A percentile compares a stretch with the other conserved stretches of the same genome.
phyloP scores from a whole-genome alignment of 1,284 basidiomycete genomes.

The Ceraceosorus bombacis region DNA sequence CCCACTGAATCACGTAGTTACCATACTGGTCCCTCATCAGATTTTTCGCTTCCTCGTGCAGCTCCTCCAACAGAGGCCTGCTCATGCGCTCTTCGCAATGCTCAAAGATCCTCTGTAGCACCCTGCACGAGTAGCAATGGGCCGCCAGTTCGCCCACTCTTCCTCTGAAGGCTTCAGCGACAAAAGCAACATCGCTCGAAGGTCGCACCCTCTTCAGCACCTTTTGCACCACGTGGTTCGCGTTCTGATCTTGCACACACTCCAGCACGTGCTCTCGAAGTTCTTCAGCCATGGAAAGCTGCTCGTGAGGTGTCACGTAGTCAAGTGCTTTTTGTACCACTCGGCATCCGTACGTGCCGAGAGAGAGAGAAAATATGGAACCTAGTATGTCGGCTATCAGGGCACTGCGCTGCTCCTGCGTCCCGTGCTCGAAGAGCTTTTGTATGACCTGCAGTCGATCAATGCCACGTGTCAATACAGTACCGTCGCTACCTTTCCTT shows the following conservation, averaged over 20 bases:
- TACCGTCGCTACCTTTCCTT: background rate
- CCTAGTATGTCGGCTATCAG: slow-evolving; percentile 72
- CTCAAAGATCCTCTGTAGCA: slow-evolving; percentile 87
- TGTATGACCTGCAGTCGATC: slow-evolving; percentile 62
- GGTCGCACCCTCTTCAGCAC: slow-evolving; percentile 49
- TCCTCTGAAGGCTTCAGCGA: slow-evolving; percentile 65
- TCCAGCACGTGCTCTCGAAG: slow-evolving; percentile 72
- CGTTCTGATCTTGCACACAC: slow-evolving; percentile 86
- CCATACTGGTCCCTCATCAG: slow-evolving; percentile 52
- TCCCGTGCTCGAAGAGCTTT: slow-evolving; percentile 87
- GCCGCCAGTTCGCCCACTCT: slow-evolving; percentile 76
- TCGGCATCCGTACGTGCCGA: slow-evolving; percentile 89
- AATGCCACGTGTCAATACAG: background rate
- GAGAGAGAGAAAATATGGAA: slow-evolving; percentile 67
- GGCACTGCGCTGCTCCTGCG: slow-evolving; percentile 58
- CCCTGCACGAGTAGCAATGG: slow-evolving; percentile 90
- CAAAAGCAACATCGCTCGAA: slow-evolving; percentile 69
- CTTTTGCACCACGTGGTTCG: slow-evolving; percentile 73
- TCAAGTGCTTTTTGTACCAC: slow-evolving; percentile 56
- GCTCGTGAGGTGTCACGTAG: slow-evolving; percentile 48
- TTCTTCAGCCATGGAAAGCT: slow-evolving; percentile 53
- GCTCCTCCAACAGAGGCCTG: slow-evolving; percentile 70
- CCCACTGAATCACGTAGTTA: slow-evolving; percentile 91
- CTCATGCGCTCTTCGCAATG: slow-evolving; percentile 56
- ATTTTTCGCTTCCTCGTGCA: slow-evolving; percentile 60